Evolutionary conservation across 2,329 filamentous ascomycete genomes (phyloP), one percentile per base, ranked within the genome.

Genomic region (Arthrobotrys sphaeroides): DNA sequence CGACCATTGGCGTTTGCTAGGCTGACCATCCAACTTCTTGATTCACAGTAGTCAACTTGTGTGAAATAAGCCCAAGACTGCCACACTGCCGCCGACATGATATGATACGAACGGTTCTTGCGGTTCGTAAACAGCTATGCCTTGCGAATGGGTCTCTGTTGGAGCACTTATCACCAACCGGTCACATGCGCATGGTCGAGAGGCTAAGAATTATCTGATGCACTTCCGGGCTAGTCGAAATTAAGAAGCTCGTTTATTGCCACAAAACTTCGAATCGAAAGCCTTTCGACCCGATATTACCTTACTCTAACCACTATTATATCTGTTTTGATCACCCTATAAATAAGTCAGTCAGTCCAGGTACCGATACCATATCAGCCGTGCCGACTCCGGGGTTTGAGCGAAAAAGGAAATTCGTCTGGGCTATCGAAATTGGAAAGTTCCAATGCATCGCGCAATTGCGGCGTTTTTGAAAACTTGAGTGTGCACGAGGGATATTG

Each of bases 321-420:
- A 53, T 10, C 20, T 68, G 70, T 65, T 43, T 64, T 69, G 38
- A 55, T 18, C 5, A 31, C 42, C 28, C 59, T 66, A 65, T 59
- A 73, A 65, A 65, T 66, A 66, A 73, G 38, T 28, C 26, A 65
- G 60, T 66, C 60, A 73, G 38, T 28, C 26, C 33, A 60, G 22
- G 49, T 73, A 62, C 64, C 45, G 47, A 68, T 75, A 69, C 64
- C 47, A 51, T 69, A 64, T 69, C 64, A 47, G 55, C 45, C 49
- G 55, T 62, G 57, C 60, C 66, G 40, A 55, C 66, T 61, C 53
- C 51, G 43, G 66, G 66, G 45, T 61, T 59, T 42, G 38, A 20
- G 45, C 66, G 28, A 62, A 53, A 55, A 40, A 18, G 55, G n/a
- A 24, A 62, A 45, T 55, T 62, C 45, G 45, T 62, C 55, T 53